A percentile compares a stretch with the other conserved stretches of the same genome.
phyloP scores from a whole-genome alignment of 257 asterid species.

The Striga asiatica region DNA sequence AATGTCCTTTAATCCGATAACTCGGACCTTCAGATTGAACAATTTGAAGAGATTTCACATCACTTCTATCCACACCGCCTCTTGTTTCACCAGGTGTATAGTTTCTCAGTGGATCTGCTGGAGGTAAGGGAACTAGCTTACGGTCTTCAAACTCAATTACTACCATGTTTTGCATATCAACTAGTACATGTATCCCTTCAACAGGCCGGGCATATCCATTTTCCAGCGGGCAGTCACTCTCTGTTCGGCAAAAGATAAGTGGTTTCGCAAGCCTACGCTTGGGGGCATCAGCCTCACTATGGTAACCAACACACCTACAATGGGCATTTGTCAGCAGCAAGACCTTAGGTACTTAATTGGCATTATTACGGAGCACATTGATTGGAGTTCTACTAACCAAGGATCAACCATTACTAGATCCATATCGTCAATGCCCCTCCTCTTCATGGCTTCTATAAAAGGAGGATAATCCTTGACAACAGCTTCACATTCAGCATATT shows the following conservation, averaged over 20 bases:
- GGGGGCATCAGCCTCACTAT: slow-evolving; percentile 89
- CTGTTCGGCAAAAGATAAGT: slow-evolving; percentile 83
- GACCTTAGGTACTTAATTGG: slow-evolving; percentile 2
- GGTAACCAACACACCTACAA: slow-evolving; percentile 90
- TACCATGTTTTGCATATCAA: slow-evolving; percentile 93
- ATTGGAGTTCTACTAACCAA: slow-evolving; percentile 44
- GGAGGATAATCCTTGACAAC: slow-evolving; percentile 86
- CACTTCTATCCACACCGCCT: slow-evolving; percentile 96
- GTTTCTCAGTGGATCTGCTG: slow-evolving; percentile 90
- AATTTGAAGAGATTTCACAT: slow-evolving; percentile 79
- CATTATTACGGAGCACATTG: neutral
- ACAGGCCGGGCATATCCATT: slow-evolving; percentile 98
- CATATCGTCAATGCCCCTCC: slow-evolving; percentile 97
- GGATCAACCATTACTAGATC: slow-evolving; percentile 99
- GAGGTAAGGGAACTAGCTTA: slow-evolving; percentile 87
- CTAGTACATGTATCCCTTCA: slow-evolving; percentile 90
- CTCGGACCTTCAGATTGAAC: slow-evolving; percentile 97
- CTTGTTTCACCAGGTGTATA: slow-evolving; percentile 88
- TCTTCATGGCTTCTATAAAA: slow-evolving; percentile 91
- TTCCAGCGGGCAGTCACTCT: slow-evolving; percentile 95
- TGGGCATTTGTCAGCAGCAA: slow-evolving; percentile 4
- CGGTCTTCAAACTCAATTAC: slow-evolving; percentile 94
- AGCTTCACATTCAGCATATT: slow-evolving; percentile 98
- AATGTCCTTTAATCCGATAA: slow-evolving; percentile 66
- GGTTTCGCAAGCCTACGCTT: slow-evolving; percentile 94